Base-by-base conservation (phyloP, 495 filamentous ascomycete species). In the Elaphomyces granulatus region DNA sequence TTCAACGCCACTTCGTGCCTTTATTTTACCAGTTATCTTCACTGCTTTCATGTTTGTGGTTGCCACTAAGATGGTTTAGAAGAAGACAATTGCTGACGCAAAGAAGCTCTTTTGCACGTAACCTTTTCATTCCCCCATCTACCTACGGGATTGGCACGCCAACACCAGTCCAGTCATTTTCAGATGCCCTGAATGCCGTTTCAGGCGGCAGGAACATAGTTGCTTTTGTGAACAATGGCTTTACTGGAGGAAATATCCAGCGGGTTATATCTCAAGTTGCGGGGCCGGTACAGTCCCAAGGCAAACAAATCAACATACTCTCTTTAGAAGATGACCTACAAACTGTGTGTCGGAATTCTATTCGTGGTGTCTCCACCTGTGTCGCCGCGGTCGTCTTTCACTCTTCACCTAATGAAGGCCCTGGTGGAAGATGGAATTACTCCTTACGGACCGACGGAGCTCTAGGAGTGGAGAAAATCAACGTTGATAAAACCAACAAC, bases 211-310 rank as follows among this genome's bases (percentile, higher is more conserved):
- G 74, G 40, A 53, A 79, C 32, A 83, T 62, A 14, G 59, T 94
- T n/a, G 78, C 75, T n/a, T 83, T 94, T 45, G 76, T 90, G 32
- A 74, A 88, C 51, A 81, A 73, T 59, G 81, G 81, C 17, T 65
- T 78, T 30, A 58, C 54, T 6, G 78, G 76, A 4, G 81, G 81
- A 1, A 71, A 80, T 20, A 86, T 94, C 38, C 71, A 81, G 39
- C 60, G 64, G 12, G 74, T 88, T 23, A 84, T 94, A 23, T 54
- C 74, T 43, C 55, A 60, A 4, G 51, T 92, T 31, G 61, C 70
- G 3, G 51, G 56, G n/a, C 54, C 67, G 20, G 66, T 76, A 8
- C 56, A 46, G 17, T 53, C 42, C 12, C 67, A 67, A 2, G 78
- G 78, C 8, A 67, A 71, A 49, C 70, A 62, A 10, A 75, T 80